These are phyloP conservation scores for Boletus sensibilis DNA, from an alignment of 768 basidiomycete genomes.

Conservation along the genomic window DNA sequence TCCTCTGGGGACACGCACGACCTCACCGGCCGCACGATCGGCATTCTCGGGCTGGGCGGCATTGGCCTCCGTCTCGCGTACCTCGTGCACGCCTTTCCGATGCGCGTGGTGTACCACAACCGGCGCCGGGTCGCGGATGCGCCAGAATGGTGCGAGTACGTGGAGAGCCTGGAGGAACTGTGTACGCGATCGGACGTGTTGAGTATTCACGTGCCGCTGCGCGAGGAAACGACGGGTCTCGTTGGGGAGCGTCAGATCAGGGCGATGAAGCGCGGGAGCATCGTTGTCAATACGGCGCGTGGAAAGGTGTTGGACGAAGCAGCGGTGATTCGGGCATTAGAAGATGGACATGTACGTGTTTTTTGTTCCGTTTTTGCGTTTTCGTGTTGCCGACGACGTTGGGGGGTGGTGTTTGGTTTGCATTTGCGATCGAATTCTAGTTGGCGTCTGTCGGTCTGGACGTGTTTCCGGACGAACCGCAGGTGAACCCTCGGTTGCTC, in stretches of 20 bases:
- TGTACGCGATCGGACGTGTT: slow-evolving; percentile 75
- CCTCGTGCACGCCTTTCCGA: slow-evolving; percentile 76
- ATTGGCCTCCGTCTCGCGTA: slow-evolving; percentile 72
- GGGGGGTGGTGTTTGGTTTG: neutral
- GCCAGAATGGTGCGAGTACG: slow-evolving; percentile 78
- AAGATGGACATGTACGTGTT: slow-evolving; percentile 79
- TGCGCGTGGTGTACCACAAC: slow-evolving; percentile 85
- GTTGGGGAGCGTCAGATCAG: slow-evolving; percentile 77
- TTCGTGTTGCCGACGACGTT: neutral
- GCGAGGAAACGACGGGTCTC: slow-evolving; percentile 64
- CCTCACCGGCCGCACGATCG: slow-evolving; percentile 65
- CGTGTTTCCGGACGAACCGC: slow-evolving; percentile 83
- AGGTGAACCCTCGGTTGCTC: slow-evolving; percentile 73
- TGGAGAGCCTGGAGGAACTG: slow-evolving; percentile 60
- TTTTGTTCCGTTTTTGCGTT: neutral
- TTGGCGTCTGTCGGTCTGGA: slow-evolving; percentile 62
- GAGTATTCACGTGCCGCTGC: slow-evolving; percentile 82
- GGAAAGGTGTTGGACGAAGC: slow-evolving; percentile 88
- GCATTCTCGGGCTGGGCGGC: slow-evolving; percentile 74
- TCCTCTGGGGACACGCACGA: slow-evolving; percentile 55
- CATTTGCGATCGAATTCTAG: neutral
- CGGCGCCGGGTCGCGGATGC: slow-evolving; percentile 55
- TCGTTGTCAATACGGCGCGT: slow-evolving; percentile 84
- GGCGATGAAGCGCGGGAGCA: slow-evolving; percentile 70
- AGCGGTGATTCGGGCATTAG: slow-evolving; percentile 80